These are phyloP conservation scores for Canna indica DNA, from an alignment of 176 grass and related monocot species.

Conservation along the genomic window DNA sequence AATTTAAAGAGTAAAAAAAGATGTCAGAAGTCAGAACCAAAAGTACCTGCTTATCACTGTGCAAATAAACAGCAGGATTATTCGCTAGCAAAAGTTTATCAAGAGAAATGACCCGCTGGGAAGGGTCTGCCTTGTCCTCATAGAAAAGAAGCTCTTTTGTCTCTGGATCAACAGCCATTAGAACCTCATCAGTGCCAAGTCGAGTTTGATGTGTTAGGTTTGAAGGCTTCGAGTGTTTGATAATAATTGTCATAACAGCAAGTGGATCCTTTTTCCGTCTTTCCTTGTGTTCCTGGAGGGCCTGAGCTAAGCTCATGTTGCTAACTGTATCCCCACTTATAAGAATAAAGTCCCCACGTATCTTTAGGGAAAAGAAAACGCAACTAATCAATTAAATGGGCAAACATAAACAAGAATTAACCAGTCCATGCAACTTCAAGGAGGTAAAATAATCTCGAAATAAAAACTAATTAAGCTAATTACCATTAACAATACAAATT, in stretches of 20 bases:
- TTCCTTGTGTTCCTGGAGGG: conserved; percentile 79
- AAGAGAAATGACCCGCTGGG: conserved; percentile 39
- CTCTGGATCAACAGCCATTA: conserved; percentile 68
- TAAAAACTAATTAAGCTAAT: neutral
- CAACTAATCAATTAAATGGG: neutral
- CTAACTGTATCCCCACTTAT: conserved; percentile 91
- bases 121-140: conserved; percentile 58
- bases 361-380: conserved; percentile 37
- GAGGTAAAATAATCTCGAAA: neutral
- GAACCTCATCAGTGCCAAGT: conserved; percentile 75
- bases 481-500: neutral
- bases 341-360: conserved; percentile 90
- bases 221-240: conserved; percentile 73
- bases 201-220: conserved; percentile 57
- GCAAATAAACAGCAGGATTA: conserved; percentile 66
- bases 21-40: neutral
- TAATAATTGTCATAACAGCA: conserved; percentile 94
- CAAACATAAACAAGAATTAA: neutral
- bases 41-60: conserved; percentile 77
- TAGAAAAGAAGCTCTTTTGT: conserved; percentile 82
- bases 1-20: neutral
- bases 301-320: conserved; percentile 73
- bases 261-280: conserved; percentile 77
- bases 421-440: neutral
- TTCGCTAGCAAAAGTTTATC: conserved; percentile 66